Evolutionary conservation across 2,329 filamentous ascomycete genomes (phyloP), one percentile per base, ranked within the genome.

Genomic region (Phaeophleospora eucalypticola): DNA sequence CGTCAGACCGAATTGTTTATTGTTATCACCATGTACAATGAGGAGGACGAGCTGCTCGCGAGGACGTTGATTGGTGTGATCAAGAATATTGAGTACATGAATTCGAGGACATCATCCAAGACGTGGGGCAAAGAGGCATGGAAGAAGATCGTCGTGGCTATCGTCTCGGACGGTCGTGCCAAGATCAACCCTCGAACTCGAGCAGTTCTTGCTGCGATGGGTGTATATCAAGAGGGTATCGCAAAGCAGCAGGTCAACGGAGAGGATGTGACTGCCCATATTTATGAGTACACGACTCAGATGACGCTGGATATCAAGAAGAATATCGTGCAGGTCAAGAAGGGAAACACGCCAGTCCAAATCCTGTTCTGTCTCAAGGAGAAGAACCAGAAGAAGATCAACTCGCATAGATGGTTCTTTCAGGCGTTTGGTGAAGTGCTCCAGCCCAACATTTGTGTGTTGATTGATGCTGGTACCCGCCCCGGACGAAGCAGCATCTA

Each of bases 311-410:
- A 88, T 62, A 82, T 97, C 66, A 95, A 95, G 74, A 94, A 91
- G 58, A 86, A 86, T 50, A 80, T 95, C 35, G 91, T 97, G 7
- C 79, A 84, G 39, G 76, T 97, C 41, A 87, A 93, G 53, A 88
- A 89, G 63, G 86, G 78, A 4, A 80, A 86, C 51, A 89, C 93
- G 52, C 91, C 93, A 0, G 87, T 98, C 2, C 93, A 98, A 72
- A 86, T 98, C 74, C 81, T 98, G 3, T 98, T 98, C 75, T 98
- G 93, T 68, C 71, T 98, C 51, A 98, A 98, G 75, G 93, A 98
- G 66, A 97, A 96, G 80, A 98, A 98, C 66, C 90, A 96, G 73
- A 98, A 98, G 77, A 98, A 98, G 78, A 98, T 98, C 80, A 98
- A 98, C 67, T 97, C 93, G 0, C 93, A 98, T 68, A 79, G 93